phyloP scores from a whole-genome alignment of 2,329 filamentous ascomycete species.

The Ophiobolus disseminans region DNA sequence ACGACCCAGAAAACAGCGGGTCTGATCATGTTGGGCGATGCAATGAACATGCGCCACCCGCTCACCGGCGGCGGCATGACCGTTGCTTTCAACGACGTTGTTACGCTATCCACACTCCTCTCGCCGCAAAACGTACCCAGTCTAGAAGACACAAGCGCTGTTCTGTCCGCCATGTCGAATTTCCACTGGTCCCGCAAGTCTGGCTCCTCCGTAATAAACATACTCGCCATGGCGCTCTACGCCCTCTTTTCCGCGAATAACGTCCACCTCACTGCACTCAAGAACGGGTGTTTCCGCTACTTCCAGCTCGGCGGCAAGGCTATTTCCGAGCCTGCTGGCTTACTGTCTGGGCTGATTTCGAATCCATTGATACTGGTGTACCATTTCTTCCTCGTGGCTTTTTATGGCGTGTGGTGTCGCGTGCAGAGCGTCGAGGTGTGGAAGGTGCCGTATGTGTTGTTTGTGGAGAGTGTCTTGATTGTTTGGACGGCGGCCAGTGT shows the following conservation, averaged over 20 bases:
- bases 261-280: constrained; percentile 71
- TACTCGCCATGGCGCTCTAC: constrained; percentile 95
- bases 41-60: constrained; percentile 99
- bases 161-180: constrained; percentile 71
- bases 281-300: constrained; percentile 90
- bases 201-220: constrained; percentile 89
- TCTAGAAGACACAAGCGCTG: constrained; percentile 70
- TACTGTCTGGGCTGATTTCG: constrained; percentile 82
- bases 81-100: constrained; percentile 91
- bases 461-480: constrained; percentile 71
- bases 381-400: constrained; percentile 94
- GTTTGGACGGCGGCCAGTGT: constrained; percentile 83
- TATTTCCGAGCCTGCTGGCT: constrained; percentile 78
- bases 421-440: constrained; percentile 57
- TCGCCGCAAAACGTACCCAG: constrained; percentile 71
- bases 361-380: constrained; percentile 80
- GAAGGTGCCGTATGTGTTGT: constrained; percentile 57
- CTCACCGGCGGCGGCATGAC: constrained; percentile 98
- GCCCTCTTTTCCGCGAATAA: constrained; percentile 83
- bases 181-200: constrained; percentile 91
- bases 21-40: constrained; percentile 85
- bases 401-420: constrained; percentile 81
- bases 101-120: constrained; percentile 77
- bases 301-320: constrained; percentile 77
- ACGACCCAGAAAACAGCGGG: constrained; percentile 74